Evolutionary conservation across 1,139 yeast genomes (phyloP), one percentile per base, ranked within the genome.

Genomic region (Kodamaea fungicola): DNA sequence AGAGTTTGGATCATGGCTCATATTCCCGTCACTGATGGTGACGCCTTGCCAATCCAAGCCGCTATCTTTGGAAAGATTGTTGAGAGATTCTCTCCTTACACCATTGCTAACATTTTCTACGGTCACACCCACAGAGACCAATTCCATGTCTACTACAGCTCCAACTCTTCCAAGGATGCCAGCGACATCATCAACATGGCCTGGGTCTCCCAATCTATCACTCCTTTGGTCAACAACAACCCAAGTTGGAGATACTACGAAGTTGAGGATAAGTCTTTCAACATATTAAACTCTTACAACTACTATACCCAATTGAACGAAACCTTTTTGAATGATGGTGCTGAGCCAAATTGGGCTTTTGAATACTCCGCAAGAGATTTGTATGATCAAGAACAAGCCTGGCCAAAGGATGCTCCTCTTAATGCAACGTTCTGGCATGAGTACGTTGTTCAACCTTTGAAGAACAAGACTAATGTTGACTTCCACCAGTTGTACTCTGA

Each of bases 101-200:
- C 84, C 8, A 78, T 83, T 55, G 84, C 88, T 8, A 81, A 74
- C 37, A 64, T 80, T 12, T 83, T 83, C 62, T 80, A 73, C 53
- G 90, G 88, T 19, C 89, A 83, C 52, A 82, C 87, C 7, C 90
- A 83, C 51, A 64, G 67, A 47, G 90, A 83, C 57, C 83, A 81
- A 56, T 81, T 80, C 62, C 71, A 75, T 35, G 64, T 83, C 7
- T 57, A 78, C 36, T 80, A 80, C 50, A 66, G 71, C 4, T 57
- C 70, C 21, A 61, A 64, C 39, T 49, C 63, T 23, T 51, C 65
- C 22, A 61, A 63, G 38, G 62, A 67, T 9, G 63, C 63, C 22
- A 68, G 62, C 3, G 68, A 68, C 32, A 77, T 76, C 3, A 48
- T 80, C 23, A 71, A 73, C 50, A 65, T 76, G 62, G 81, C 85